Conservation (phyloP, 306 rosid genomes). For the Vachellia collinsii region DNA sequence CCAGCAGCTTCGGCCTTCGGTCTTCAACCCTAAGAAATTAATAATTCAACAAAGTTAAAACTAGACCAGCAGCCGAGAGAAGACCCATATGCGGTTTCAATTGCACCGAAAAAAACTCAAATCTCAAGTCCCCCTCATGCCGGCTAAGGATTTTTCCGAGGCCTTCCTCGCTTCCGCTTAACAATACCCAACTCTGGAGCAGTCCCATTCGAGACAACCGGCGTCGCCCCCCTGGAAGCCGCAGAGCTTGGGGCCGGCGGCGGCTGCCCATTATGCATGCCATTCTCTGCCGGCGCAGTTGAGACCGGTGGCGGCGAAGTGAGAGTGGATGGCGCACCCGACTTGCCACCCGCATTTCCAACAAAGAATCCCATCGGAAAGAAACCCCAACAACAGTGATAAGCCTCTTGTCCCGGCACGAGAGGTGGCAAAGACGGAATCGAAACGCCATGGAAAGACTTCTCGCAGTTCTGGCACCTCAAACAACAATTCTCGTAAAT, state of each 20-base stretch:
- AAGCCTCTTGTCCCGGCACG: slow-evolving; percentile 82
- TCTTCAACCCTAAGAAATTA: not conserved
- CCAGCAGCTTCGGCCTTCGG: slow-evolving; percentile 1
- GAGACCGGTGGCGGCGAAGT: slow-evolving; percentile 72
- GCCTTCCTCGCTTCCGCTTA: slow-evolving; percentile 74
- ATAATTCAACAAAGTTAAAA: not conserved
- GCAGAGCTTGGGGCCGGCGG: not conserved
- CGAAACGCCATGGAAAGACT: slow-evolving; percentile 68
- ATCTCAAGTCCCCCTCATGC: not conserved
- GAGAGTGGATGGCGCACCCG: slow-evolving; percentile 38
- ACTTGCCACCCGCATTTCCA: slow-evolving; percentile 46
- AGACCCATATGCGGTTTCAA: not conserved
- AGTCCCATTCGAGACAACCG: slow-evolving; percentile 37
- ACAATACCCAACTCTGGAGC: not conserved
- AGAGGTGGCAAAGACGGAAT: slow-evolving; percentile 67
- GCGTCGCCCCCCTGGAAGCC: not conserved
- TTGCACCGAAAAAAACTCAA: not conserved
- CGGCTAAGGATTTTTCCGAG: slow-evolving; percentile 51
- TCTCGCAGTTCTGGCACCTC: slow-evolving; percentile 78
- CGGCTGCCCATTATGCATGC: slow-evolving; percentile 23
- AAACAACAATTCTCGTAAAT: slow-evolving; percentile 75
- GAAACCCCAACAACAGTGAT: slow-evolving; percentile 91
- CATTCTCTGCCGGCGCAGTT: slow-evolving; percentile 28
- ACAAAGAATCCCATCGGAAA: slow-evolving; percentile 76
- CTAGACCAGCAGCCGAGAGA: slow-evolving; percentile 4